These are phyloP conservation scores for Amniculicola lignicola DNA, from an alignment of 495 filamentous ascomycete species.

Conservation along the genomic window DNA sequence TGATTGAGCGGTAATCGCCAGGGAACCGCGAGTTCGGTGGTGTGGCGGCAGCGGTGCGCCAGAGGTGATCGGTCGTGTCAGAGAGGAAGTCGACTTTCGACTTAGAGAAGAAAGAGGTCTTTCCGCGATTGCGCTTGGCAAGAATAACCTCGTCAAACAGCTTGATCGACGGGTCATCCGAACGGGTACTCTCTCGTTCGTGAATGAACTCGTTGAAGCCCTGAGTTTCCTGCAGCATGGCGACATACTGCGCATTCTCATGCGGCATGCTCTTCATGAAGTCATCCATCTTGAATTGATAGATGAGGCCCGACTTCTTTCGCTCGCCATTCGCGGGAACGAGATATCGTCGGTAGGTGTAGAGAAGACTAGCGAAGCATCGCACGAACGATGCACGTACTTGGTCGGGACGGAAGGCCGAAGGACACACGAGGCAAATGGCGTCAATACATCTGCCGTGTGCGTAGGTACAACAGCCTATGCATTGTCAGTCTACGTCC, in stretches of 20 bases:
- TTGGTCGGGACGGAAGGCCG: constrained; percentile 86
- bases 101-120: constrained; percentile 44
- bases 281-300: constrained; percentile 89
- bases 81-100: constrained; percentile 68
- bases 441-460: constrained; percentile 79
- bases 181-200: constrained; percentile 68
- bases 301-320: constrained; percentile 81
- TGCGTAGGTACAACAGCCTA: constrained; percentile 68
- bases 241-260: constrained; percentile 86
- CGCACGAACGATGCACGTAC: constrained; percentile 90
- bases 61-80: constrained; percentile 86
- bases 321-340: constrained; percentile 72
- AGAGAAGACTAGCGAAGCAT: constrained; percentile 90
- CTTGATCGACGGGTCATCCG: constrained; percentile 67
- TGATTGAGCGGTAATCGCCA: constrained; percentile 59
- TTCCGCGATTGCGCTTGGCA: constrained; percentile 85
- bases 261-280: constrained; percentile 87
- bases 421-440: constrained; percentile 82
- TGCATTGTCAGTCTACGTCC: constrained; percentile 6
- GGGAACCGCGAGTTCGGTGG: constrained; percentile 69
- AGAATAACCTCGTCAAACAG: constrained; percentile 96
- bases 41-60: constrained; percentile 82
- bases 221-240: constrained; percentile 88
- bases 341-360: constrained; percentile 89
- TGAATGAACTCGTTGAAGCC: constrained; percentile 96